These are phyloP conservation scores for Phytopythium sindhum DNA, from an alignment of 352 stramenopile species.

Conservation along the genomic window DNA sequence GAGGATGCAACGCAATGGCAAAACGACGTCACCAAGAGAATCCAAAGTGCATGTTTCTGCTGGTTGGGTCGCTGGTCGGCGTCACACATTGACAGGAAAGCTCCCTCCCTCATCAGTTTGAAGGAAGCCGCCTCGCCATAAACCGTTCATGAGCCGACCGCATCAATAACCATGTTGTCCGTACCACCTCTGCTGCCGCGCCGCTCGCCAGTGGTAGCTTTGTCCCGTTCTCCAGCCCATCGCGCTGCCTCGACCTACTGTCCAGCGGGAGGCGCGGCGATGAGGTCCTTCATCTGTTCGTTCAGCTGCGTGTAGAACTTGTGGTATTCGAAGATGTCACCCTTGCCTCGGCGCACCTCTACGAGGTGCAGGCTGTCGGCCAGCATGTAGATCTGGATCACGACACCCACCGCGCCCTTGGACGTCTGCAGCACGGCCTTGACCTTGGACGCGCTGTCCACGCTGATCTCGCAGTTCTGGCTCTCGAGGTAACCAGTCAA, in stretches of 20 bases:
- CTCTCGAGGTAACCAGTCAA: conserved; percentile 76
- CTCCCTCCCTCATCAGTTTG: neutral
- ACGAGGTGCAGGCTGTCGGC: conserved; percentile 83
- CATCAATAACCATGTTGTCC: neutral
- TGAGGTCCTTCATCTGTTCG: conserved; percentile 86
- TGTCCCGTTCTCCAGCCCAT: neutral
- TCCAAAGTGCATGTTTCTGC: conserved; percentile 1
- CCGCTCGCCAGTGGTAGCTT: neutral
- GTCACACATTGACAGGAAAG: neutral
- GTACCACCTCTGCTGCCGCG: neutral
- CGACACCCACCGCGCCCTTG: conserved; percentile 84
- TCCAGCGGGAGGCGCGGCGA: conserved; percentile 25
- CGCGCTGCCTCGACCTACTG: conserved; percentile 1
- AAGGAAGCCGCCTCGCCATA: neutral
- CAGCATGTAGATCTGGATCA: conserved; percentile 90
- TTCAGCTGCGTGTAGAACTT: conserved; percentile 90
- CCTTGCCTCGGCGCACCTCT: conserved; percentile 86
- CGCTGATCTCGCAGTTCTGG: conserved; percentile 74
- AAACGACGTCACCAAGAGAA: neutral
- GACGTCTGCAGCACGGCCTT: conserved; percentile 83
- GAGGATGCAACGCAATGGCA: neutral
- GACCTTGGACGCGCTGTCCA: conserved; percentile 79
- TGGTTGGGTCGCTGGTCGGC: neutral
- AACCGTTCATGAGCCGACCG: neutral
- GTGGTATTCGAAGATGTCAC: conserved; percentile 90